phyloP scores from a whole-genome alignment of 305 asterid genomes.

The Ajuga reptans region DNA sequence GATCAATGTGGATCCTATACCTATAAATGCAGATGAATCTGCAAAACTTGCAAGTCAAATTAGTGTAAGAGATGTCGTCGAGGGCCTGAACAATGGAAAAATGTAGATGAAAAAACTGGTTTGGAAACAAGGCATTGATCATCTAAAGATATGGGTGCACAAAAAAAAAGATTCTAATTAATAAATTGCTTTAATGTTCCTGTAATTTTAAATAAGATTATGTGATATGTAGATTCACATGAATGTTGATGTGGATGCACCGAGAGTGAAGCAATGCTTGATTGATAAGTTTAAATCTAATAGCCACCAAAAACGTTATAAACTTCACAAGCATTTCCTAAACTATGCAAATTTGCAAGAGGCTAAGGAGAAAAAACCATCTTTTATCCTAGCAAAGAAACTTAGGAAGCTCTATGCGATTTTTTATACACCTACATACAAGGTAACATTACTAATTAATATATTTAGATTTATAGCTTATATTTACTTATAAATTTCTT shows the following conservation, averaged over 20 bases:
- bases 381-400: neutral
- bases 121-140: neutral
- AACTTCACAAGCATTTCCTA: neutral
- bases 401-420: neutral
- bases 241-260: neutral
- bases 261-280: neutral
- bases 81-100: neutral
- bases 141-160: neutral
- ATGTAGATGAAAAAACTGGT: neutral
- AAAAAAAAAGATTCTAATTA: neutral
- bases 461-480: too few relatives aligned
- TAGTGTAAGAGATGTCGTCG: neutral
- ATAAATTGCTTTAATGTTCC: neutral
- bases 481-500: too few relatives aligned
- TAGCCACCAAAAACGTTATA: neutral
- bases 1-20: neutral
- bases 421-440: neutral
- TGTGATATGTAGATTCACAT: neutral
- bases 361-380: neutral
- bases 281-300: neutral
- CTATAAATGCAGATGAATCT: too few relatives aligned
- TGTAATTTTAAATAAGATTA: neutral
- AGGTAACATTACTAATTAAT: too few relatives aligned
- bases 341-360: neutral
- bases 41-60: too few relatives aligned